Evolutionary conservation across 2,329 filamentous ascomycete species (phyloP).

Genomic region (Colletotrichum magnum): DNA sequence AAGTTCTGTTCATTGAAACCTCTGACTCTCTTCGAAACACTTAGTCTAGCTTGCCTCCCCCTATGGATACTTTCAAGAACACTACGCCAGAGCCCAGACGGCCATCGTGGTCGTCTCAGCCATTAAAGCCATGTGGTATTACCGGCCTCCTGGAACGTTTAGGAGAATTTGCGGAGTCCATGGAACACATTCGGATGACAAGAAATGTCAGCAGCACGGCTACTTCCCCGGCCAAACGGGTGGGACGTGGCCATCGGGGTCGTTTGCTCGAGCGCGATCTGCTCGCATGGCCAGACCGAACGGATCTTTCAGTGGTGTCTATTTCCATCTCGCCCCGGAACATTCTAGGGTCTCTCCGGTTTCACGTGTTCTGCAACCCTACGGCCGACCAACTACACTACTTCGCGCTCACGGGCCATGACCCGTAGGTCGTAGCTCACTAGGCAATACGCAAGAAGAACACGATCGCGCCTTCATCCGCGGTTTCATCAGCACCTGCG

Average conservation of each 20-base stretch:
- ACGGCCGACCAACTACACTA: neutral
- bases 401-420: constrained; percentile 19
- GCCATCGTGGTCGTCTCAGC: constrained; percentile 9
- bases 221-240: constrained; percentile 19
- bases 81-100: too few species aligned
- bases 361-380: constrained; percentile 21
- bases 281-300: constrained; percentile 10
- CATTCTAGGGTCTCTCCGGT: constrained; percentile 29
- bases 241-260: constrained; percentile 25
- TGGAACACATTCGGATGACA: constrained; percentile 28
- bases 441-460: too few species aligned
- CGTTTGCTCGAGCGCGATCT: constrained; percentile 17
- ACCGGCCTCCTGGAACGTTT: constrained; percentile 25
- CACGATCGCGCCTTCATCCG: neutral
- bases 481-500: constrained; percentile 21
- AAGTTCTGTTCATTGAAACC: neutral
- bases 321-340: constrained; percentile 27
- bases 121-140: constrained; percentile 3
- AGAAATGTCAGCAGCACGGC: constrained; percentile 21
- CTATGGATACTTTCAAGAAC: neutral
- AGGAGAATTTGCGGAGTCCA: constrained; percentile 4
- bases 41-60: neutral
- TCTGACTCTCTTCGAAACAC: neutral
- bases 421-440: neutral
- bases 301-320: neutral